Evolutionary conservation across 2,329 filamentous ascomycete species (phyloP).

Genomic region (Alternaria longipes): DNA sequence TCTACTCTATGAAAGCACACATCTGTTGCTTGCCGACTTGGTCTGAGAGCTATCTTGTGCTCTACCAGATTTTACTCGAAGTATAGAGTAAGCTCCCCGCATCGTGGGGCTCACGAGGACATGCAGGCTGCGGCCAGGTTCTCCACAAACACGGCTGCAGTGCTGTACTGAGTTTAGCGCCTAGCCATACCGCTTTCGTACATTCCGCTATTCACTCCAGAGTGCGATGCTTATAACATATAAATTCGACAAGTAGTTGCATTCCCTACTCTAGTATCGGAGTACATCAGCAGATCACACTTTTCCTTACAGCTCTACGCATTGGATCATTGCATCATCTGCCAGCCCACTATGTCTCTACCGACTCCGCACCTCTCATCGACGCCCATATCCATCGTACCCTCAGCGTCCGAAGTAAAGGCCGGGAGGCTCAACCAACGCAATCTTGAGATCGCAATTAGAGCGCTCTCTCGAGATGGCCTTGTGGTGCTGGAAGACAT

Average conservation of each 20-base stretch:
- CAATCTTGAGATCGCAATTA: slow-evolving; percentile 62
- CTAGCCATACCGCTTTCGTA: slow-evolving; percentile 15
- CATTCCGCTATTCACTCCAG: slow-evolving; percentile 13
- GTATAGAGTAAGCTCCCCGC: slow-evolving; percentile 10
- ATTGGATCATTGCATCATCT: not conserved
- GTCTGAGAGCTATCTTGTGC: not conserved
- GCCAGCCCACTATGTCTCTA: slow-evolving; percentile 20
- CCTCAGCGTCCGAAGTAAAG: slow-evolving; percentile 56
- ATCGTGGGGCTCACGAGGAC: not conserved
- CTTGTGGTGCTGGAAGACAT: slow-evolving; percentile 47
- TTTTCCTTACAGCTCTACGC: not conserved
- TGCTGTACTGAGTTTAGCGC: slow-evolving; percentile 24
- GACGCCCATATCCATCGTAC: slow-evolving; percentile 47
- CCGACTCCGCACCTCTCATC: slow-evolving; percentile 26
- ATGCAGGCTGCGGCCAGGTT: not conserved
- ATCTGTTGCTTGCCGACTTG: not conserved
- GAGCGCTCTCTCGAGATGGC: slow-evolving; percentile 44
- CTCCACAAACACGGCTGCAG: slow-evolving; percentile 18
- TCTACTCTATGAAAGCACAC: slow-evolving; percentile 2
- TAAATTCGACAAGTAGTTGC: slow-evolving; percentile 6
- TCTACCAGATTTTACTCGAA: not conserved
- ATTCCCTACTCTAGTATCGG: not conserved
- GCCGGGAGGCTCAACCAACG: slow-evolving; percentile 51
- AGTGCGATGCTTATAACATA: not conserved
- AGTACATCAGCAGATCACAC: not conserved